phyloP scores from a whole-genome alignment of 805 yeast genomes.

The Candida khao-thaluensis region DNA sequence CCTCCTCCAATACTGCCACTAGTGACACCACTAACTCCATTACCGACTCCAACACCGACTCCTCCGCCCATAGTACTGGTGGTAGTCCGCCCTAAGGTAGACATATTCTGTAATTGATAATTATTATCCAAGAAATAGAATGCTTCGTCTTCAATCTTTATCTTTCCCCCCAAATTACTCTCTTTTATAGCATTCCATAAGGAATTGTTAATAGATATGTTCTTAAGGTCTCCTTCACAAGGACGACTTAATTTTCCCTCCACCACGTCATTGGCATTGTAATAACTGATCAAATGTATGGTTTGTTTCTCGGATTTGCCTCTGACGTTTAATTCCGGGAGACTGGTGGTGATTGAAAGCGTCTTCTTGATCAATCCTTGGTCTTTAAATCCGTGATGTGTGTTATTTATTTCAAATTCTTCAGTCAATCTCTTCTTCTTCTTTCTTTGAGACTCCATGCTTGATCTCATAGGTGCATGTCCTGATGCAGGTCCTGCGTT shows the following conservation, averaged over 20 bases:
- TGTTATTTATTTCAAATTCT: conserved; percentile 36
- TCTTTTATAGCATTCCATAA: conserved; percentile 59
- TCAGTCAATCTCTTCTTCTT: conserved; percentile 28
- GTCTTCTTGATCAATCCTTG: conserved; percentile 84
- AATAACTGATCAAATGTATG: conserved; percentile 77
- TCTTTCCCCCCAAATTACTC: conserved; percentile 58
- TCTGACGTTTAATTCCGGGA: conserved; percentile 27
- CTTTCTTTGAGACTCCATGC: conserved; percentile 23
- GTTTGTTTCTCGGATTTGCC: conserved; percentile 40
- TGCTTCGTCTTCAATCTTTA: conserved; percentile 49
- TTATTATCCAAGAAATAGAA: conserved; percentile 46
- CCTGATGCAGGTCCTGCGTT: background rate
- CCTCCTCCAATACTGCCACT: background rate
- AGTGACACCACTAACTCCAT: background rate
- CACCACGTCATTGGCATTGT: conserved; percentile 70
- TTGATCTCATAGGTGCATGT: too few relatives aligned
- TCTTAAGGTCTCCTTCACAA: conserved; percentile 50
- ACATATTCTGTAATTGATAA: conserved; percentile 43
- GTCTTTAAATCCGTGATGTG: conserved; percentile 61
- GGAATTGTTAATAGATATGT: conserved; percentile 45
- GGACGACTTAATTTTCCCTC: conserved; percentile 59
- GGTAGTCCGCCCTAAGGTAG: conserved; percentile 19
- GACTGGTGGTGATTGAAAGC: conserved; percentile 55
- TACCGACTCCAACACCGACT: conserved; percentile 5
- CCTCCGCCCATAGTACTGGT: background rate